Conservation (phyloP, 2,329 filamentous ascomycete genomes). For the Blumeria graminis region DNA sequence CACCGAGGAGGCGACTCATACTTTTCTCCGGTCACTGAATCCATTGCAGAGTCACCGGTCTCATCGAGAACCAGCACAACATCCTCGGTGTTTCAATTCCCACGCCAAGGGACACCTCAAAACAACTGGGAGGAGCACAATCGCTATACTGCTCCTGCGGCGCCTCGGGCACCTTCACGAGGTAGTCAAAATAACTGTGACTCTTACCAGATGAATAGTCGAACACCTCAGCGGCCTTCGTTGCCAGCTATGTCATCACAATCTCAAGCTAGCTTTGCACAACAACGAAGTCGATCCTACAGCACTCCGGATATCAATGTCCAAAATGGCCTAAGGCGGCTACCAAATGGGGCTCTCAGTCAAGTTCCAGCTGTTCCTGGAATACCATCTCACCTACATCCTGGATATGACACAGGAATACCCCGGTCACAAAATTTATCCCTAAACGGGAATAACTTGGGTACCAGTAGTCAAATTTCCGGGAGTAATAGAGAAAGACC, state of each 20-base stretch:
- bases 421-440: conserved; percentile 66
- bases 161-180: conserved; percentile 57
- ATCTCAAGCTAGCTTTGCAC: conserved; percentile 22
- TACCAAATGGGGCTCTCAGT: conserved; percentile 25
- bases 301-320: conserved; percentile 87
- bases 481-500: conserved; percentile 36
- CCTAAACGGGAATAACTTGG: conserved; percentile 41
- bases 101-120: conserved; percentile 46
- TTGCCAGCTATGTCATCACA: conserved; percentile 44
- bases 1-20: conserved; percentile 41
- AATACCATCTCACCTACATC: conserved; percentile 45
- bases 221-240: conserved; percentile 53
- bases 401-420: conserved; percentile 34
- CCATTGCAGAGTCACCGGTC: conserved; percentile 41
- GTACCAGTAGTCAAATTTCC: conserved; percentile 48
- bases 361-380: conserved; percentile 48
- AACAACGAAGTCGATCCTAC: conserved; percentile 65
- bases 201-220: conserved; percentile 33
- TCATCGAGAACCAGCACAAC: conserved; percentile 53
- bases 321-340: conserved; percentile 31
- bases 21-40: conserved; percentile 69
- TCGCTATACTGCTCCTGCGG: conserved; percentile 71
- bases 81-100: conserved; percentile 59
- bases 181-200: conserved; percentile 44
- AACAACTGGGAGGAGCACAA: conserved; percentile 48